These are phyloP conservation scores for Austroboletus novae-zelandiae DNA, from an alignment of 1,284 basidiomycete genomes.

Conservation along the genomic window DNA sequence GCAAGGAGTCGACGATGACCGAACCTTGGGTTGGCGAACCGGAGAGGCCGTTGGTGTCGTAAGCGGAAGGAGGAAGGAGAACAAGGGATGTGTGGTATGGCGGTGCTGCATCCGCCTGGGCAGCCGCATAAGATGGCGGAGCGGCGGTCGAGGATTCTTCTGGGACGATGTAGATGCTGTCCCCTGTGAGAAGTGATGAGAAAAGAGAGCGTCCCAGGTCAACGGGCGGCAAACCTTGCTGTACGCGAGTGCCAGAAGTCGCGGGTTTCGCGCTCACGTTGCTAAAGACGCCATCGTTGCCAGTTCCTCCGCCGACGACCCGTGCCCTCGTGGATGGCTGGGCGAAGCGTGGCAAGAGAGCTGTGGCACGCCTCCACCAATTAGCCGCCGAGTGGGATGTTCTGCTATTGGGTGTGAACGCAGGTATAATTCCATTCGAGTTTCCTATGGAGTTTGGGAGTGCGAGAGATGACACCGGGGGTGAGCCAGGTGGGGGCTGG, in stretches of 20 bases:
- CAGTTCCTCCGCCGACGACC: slow-evolving; percentile 67
- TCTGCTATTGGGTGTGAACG: slow-evolving; percentile 38
- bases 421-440: slow-evolving; percentile 76
- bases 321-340: slow-evolving; percentile 30
- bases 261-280: slow-evolving; percentile 92
- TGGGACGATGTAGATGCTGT: slow-evolving; percentile 70
- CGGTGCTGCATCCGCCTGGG: slow-evolving; percentile 92
- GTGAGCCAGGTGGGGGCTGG: slow-evolving; percentile 79
- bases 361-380: slow-evolving; percentile 58
- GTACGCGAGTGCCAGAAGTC: slow-evolving; percentile 53
- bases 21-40: slow-evolving; percentile 49
- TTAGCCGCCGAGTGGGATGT: slow-evolving; percentile 30
- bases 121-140: slow-evolving; percentile 87
- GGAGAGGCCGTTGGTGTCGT: slow-evolving; percentile 37
- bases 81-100: slow-evolving; percentile 99
- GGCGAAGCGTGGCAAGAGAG: slow-evolving; percentile 59
- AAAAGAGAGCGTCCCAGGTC: neutral
- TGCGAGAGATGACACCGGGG: slow-evolving; percentile 58
- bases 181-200: slow-evolving; percentile 44
- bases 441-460: slow-evolving; percentile 75
- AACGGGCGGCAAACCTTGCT: slow-evolving; percentile 50
- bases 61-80: slow-evolving; percentile 67
- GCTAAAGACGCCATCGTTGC: slow-evolving; percentile 93
- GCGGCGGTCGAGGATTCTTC: slow-evolving; percentile 81
- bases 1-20: slow-evolving; percentile 72